phyloP scores from a whole-genome alignment of 805 yeast genomes.

The Citeromyces nyonsensis region DNA sequence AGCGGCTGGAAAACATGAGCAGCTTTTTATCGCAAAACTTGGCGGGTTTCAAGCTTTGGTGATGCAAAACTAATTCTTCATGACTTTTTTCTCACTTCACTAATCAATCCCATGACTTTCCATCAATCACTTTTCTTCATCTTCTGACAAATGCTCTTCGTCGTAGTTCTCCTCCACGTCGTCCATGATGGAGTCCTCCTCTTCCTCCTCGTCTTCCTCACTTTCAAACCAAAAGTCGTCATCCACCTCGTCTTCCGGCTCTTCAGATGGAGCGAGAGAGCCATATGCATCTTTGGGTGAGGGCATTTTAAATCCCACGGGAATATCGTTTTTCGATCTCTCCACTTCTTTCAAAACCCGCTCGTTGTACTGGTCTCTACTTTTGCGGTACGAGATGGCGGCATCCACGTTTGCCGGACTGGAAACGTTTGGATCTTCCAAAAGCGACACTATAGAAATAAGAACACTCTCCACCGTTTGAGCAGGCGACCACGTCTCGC shows the following conservation, averaged over 20 bases:
- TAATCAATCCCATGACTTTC: constrained; percentile 6
- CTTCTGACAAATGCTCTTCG: constrained; percentile 4
- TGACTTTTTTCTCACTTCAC: constrained; percentile 2
- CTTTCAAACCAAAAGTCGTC: constrained; percentile 8
- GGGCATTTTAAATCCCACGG: constrained; percentile 76
- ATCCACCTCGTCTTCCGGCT: constrained; percentile 7
- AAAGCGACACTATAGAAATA: constrained; percentile 75
- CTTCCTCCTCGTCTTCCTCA: constrained; percentile 3
- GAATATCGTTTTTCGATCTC: constrained; percentile 72
- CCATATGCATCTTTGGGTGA: constrained; percentile 44
- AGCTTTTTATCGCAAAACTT: too few species aligned
- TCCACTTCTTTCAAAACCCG: constrained; percentile 73
- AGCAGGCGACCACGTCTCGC: constrained; percentile 89
- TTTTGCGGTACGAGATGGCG: constrained; percentile 76
- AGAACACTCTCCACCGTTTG: constrained; percentile 87
- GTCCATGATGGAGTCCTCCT: constrained; percentile 5
- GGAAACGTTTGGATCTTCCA: constrained; percentile 86
- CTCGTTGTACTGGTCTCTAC: constrained; percentile 59
- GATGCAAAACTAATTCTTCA: background rate
- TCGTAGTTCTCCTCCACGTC: too few species aligned
- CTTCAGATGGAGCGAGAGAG: constrained; percentile 9
- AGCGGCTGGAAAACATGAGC: too few species aligned
- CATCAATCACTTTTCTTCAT: constrained; percentile 4
- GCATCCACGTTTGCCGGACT: constrained; percentile 97
- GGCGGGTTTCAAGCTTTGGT: too few species aligned